Conservation (phyloP, 2,329 filamentous ascomycete species). For the Colletotrichum sp. region DNA sequence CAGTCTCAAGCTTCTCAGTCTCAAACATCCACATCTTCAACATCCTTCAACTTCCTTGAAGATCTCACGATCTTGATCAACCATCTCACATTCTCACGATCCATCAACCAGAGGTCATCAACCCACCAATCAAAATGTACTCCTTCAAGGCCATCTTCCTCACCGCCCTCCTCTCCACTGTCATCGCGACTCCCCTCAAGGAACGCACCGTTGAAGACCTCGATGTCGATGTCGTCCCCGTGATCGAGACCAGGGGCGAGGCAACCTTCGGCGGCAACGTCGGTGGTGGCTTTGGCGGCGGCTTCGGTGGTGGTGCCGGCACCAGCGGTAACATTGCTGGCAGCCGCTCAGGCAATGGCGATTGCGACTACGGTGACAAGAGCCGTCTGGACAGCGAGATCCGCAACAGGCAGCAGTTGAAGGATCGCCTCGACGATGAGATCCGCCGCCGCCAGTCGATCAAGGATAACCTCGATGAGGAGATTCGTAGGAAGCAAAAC, state of each 20-base stretch:
- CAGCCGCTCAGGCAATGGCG: neutral
- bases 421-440: constrained; percentile 26
- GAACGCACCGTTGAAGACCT: neutral
- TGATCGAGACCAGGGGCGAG: neutral
- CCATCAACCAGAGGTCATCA: accelerated
- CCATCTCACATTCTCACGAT: neutral
- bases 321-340: neutral
- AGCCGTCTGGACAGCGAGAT: constrained; percentile 29
- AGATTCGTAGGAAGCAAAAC: neutral
- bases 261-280: neutral
- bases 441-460: constrained; percentile 1
- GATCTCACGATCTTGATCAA: neutral
- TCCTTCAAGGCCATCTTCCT: constrained; percentile 2
- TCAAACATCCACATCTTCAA: neutral
- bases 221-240: neutral
- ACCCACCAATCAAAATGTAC: neutral
- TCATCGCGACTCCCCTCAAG: neutral
- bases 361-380: neutral
- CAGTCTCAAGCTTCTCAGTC: neutral
- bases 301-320: neutral
- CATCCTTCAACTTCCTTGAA: neutral
- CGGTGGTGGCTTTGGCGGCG: neutral
- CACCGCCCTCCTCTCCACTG: neutral
- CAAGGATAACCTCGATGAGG: neutral
- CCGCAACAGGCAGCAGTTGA: constrained; percentile 26